Evolutionary conservation across 2,329 filamentous ascomycete species (phyloP).

Genomic region (Apiospora aurea): DNA sequence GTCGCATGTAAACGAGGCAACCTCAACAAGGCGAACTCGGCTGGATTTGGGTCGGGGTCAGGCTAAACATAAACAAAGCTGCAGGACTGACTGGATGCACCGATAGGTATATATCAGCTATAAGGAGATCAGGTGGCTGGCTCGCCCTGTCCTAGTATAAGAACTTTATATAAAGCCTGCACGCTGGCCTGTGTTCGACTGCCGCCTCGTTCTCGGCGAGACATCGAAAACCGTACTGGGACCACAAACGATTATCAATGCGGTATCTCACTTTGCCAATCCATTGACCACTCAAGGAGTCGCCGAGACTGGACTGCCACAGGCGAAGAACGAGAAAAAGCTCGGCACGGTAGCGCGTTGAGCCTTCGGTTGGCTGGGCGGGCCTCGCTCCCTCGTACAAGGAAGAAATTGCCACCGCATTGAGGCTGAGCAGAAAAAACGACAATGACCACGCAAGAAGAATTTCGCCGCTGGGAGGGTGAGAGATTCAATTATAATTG

Average conservation of each 20-base stretch:
- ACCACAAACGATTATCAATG: not conserved
- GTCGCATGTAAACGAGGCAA: not conserved
- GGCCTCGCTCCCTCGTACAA: not conserved
- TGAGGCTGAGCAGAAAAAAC: not conserved
- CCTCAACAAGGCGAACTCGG: not conserved
- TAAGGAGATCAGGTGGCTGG: not conserved
- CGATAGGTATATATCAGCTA: not conserved
- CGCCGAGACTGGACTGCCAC: slow-evolving; percentile 4
- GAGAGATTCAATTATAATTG: not conserved
- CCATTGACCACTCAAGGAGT: not conserved
- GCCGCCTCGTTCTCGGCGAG: not conserved
- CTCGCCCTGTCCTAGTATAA: not conserved
- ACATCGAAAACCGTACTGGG: not conserved
- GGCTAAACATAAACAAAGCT: not conserved
- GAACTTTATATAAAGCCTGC: not conserved
- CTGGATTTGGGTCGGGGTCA: not conserved
- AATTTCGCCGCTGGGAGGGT: not conserved
- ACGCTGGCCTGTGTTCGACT: not conserved
- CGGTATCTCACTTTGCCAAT: not conserved
- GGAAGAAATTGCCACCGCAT: not conserved
- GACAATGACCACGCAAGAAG: not conserved
- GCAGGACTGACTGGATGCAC: not conserved
- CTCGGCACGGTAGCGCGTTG: not conserved
- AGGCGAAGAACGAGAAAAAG: not conserved
- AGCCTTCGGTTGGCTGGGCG: not conserved